Evolutionary conservation across 2,329 filamentous ascomycete genomes (phyloP).

Genomic region (Cytospora chrysosperma): DNA sequence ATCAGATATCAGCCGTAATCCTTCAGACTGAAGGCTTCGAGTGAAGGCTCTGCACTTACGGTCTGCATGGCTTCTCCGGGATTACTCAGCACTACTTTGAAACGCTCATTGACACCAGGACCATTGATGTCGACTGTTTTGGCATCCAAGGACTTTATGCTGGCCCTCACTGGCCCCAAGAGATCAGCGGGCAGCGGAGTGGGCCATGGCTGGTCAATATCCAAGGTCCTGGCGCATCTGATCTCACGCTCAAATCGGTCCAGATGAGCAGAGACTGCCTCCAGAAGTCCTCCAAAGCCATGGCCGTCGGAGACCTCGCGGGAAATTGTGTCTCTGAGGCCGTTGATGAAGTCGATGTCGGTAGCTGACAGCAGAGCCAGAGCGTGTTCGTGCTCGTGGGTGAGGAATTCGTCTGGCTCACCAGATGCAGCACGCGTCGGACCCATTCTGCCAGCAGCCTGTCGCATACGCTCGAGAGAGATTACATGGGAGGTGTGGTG

Average conservation of each 20-base stretch:
- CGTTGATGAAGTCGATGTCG: conserved; percentile 8
- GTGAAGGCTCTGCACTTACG: conserved; percentile 5
- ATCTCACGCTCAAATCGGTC: not conserved
- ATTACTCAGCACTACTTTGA: not conserved
- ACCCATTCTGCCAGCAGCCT: conserved; percentile 1
- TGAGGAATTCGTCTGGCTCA: not conserved
- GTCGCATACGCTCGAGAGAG: not conserved
- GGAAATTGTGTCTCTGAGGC: not conserved
- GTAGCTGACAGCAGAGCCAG: conserved; percentile 10
- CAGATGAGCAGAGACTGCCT: conserved; percentile 5
- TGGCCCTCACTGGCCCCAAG: conserved; percentile 11
- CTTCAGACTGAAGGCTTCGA: too few species aligned
- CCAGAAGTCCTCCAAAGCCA: conserved; percentile 15
- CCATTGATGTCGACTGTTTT: conserved; percentile 9
- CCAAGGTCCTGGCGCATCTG: not conserved
- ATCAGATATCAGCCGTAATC: too few species aligned
- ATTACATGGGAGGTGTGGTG: not conserved
- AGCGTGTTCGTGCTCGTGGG: not conserved
- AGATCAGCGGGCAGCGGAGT: not conserved
- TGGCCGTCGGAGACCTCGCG: not conserved
- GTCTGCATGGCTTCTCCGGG: conserved; percentile 5
- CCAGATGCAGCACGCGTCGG: not conserved
- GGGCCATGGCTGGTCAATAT: not conserved
- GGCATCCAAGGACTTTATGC: not conserved
- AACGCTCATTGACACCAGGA: conserved; percentile 6